Base-by-base conservation (phyloP, 495 filamentous ascomycete species). In the Aspergillus ellipticus region DNA sequence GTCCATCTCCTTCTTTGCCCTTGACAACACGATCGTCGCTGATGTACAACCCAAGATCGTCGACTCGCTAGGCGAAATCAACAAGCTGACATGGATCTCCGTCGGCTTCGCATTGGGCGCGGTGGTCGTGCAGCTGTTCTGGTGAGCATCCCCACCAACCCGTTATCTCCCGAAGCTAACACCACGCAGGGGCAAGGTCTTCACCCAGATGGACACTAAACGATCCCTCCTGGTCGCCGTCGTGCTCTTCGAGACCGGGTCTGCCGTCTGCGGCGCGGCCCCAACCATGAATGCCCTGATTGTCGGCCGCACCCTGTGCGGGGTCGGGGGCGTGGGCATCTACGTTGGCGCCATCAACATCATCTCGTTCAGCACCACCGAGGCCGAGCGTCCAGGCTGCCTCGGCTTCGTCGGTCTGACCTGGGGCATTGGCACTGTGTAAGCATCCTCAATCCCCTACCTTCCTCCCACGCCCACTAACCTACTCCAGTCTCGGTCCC, bases 301-400 rank as follows among this genome's bases (percentile, higher is more conserved):
- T 62, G 63, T 89, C 54, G 89, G 89, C 6, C 80, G 89, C 15
- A 87, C 89, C n/a, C 73, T 92, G 37, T 84, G 87, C 15, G 89
- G 89, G 10, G 58, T 89, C 26, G 89, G 87, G 9, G 76, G 76
- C 19, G 85, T 87, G 3, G 91, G 89, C 42, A 84, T 94, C 53
- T 89, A 89, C 66, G 83, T 83, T 1, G 91, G 90, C 4, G 82
- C 83, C 0, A 72, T 92, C 42, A 78, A 88, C 43, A 90, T 93
- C 5, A 26, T 84, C 10, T 70, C 78, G 0, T 59, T 67, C 20
- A 70, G 68, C 15, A 82, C 79, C 0, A 70, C 69, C 0, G 63
- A 65, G 4, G 51, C 61, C 11, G 79, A 84, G 59, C 71, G 80
- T 0, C 72, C 71, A 0, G 61, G 62, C 8, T 84, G 82, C 51